phyloP scores from a whole-genome alignment of 2,329 filamentous ascomycete genomes.

The Cordyceps javanica region DNA sequence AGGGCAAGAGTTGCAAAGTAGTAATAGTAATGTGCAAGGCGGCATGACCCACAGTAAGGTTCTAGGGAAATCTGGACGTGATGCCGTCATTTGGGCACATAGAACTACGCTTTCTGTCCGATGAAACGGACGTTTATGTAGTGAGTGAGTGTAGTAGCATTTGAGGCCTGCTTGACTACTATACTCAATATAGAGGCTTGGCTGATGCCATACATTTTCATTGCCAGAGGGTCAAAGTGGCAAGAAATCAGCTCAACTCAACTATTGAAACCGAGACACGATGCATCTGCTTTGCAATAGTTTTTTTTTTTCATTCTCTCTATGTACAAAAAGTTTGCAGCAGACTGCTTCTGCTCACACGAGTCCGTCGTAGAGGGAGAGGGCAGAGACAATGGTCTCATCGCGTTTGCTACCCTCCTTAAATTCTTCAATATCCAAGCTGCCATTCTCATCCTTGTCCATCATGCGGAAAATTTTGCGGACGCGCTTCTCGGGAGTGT shows the following conservation, averaged over 20 bases:
- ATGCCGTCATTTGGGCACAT: not conserved
- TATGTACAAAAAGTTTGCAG: conserved; percentile 6
- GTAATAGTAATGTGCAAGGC: not conserved
- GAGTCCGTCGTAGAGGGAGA: conserved; percentile 92
- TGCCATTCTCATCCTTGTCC: conserved; percentile 99
- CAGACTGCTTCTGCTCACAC: conserved; percentile 48
- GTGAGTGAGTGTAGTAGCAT: no score
- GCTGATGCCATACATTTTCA: not conserved
- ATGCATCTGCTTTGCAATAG: conserved; percentile 7
- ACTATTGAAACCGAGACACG: not conserved
- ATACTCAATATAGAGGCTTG: not conserved
- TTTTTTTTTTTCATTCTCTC: conserved; percentile 12
- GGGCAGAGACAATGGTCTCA: conserved; percentile 94
- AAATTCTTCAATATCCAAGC: conserved; percentile 94
- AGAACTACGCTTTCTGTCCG: no score
- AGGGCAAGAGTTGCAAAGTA: not conserved
- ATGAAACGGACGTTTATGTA: no score
- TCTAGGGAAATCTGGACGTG: not conserved
- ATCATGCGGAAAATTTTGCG: conserved; percentile 99
- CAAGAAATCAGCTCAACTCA: not conserved
- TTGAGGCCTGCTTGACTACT: not conserved
- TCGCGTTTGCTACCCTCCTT: conserved; percentile 98
- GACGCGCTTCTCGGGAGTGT: conserved; percentile 97
- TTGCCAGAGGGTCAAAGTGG: not conserved
- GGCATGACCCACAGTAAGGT: not conserved